Conservation (phyloP, 164 flowering plant species). For the Chloranthus sessilifolius region DNA sequence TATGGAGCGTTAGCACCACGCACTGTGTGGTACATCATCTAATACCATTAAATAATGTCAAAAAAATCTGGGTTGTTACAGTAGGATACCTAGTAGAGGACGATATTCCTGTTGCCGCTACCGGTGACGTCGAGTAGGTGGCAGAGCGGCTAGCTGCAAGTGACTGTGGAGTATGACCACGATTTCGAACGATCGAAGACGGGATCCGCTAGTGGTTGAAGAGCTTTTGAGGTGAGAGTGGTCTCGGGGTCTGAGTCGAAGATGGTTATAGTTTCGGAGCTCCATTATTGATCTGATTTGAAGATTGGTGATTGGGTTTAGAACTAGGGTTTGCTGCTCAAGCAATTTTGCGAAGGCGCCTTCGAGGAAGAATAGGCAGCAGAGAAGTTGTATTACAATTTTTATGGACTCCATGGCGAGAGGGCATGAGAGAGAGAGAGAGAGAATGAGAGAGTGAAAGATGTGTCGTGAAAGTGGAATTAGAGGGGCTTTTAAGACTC, state of each 20-base stretch:
- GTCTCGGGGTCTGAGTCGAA: constrained; percentile 1
- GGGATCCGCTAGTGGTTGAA: constrained; percentile 63
- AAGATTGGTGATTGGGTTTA: constrained; percentile 29
- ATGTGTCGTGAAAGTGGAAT: too few species aligned
- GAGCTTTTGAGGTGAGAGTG: constrained; percentile 46
- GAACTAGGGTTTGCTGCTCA: constrained; percentile 32
- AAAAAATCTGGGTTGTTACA: too few species aligned
- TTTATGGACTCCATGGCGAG: constrained; percentile 1
- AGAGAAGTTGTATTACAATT: constrained; percentile 5
- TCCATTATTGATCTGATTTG: constrained; percentile 29
- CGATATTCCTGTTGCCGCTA: constrained; percentile 36
- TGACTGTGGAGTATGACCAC: constrained; percentile 27
- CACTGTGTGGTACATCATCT: too few species aligned
- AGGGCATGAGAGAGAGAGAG: neutral
- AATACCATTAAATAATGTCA: too few species aligned
- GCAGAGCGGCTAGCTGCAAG: constrained; percentile 65
- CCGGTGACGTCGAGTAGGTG: constrained; percentile 60
- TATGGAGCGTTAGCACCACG: too few species aligned
- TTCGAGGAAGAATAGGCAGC: constrained; percentile 6
- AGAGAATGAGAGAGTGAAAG: neutral
- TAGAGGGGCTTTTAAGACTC: too few species aligned
- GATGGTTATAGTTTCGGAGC: constrained; percentile 17
- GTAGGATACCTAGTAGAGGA: constrained; percentile 82
- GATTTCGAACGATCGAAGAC: constrained; percentile 77
- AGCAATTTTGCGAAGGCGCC: constrained; percentile 17